Percentiles rank a stretch among this genome's conserved stretches.
Conservation (phyloP, 2,329 filamentous ascomycete species). For the Pseudocercospora pini-densiflorae region DNA sequence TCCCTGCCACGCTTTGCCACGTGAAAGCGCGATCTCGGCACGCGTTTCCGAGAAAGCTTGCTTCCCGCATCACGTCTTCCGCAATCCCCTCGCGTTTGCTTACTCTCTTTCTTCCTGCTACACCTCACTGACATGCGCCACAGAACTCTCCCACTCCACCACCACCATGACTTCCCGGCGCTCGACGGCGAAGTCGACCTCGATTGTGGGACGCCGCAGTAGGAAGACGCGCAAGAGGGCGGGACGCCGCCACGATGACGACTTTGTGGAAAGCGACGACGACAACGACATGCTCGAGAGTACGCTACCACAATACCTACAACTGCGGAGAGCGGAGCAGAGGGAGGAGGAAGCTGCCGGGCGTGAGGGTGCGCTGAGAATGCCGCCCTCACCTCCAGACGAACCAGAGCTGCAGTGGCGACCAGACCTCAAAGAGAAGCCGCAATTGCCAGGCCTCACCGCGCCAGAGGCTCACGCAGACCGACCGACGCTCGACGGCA, state of each 20-base stretch:
- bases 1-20: background rate
- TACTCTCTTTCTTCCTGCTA: conserved; percentile 12
- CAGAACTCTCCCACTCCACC: conserved; percentile 55
- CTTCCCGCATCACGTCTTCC: conserved; percentile 3
- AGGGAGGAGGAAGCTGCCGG: conserved; percentile 53
- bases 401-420: conserved; percentile 70
- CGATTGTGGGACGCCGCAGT: conserved; percentile 41
- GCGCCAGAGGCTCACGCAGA: conserved; percentile 72
- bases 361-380: conserved; percentile 62
- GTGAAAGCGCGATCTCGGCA: conserved; percentile 6
- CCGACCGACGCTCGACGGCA: conserved; percentile 71
- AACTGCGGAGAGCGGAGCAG: conserved; percentile 69
- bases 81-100: background rate
- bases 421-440: conserved; percentile 69
- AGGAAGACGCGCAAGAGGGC: conserved; percentile 27
- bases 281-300: conserved; percentile 62
- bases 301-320: conserved; percentile 73
- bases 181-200: conserved; percentile 39
- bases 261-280: conserved; percentile 48
- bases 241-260: conserved; percentile 10
- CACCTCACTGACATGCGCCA: conserved; percentile 35
- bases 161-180: conserved; percentile 34
- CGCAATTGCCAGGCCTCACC: conserved; percentile 67
- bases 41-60: background rate
- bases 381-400: conserved; percentile 78